Conservation (phyloP, 192 early-diverging fungal genomes). For the Linnemannia hyalina region DNA sequence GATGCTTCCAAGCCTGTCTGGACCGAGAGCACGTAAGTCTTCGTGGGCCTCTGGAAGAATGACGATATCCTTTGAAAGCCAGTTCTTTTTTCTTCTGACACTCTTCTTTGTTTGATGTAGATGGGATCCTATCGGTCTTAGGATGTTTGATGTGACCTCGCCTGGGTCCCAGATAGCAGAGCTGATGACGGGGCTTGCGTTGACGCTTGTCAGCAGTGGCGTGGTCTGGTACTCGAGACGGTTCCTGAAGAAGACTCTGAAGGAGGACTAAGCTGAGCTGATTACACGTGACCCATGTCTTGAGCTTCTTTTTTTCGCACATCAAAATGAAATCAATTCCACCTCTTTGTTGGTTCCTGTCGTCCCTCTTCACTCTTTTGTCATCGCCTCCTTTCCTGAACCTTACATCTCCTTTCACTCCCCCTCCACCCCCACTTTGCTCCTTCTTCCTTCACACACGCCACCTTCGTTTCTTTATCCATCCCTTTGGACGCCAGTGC, state of each 20-base stretch:
- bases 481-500: background rate
- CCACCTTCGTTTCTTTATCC: too few species aligned
- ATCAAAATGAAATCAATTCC: background rate
- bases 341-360: background rate
- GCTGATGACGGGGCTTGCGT: constrained; percentile 58
- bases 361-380: background rate
- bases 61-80: background rate
- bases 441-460: background rate
- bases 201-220: constrained; percentile 43
- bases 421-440: background rate
- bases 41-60: background rate
- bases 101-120: constrained; percentile 28
- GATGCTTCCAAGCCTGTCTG: constrained; percentile 62
- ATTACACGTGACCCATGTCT: background rate
- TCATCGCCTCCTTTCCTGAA: background rate
- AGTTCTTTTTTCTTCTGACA: constrained; percentile 3
- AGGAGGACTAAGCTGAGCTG: constrained; percentile 22
- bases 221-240: constrained; percentile 41
- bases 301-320: background rate
- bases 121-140: constrained; percentile 60
- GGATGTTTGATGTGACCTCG: constrained; percentile 59
- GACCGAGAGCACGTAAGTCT: constrained; percentile 69
- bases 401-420: background rate
- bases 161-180: constrained; percentile 55
- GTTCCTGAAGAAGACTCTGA: constrained; percentile 55